A percentile compares a stretch with the other conserved stretches of the same genome.
Conservation (phyloP, 106 monocot species). For the Iris macrosiphon region DNA sequence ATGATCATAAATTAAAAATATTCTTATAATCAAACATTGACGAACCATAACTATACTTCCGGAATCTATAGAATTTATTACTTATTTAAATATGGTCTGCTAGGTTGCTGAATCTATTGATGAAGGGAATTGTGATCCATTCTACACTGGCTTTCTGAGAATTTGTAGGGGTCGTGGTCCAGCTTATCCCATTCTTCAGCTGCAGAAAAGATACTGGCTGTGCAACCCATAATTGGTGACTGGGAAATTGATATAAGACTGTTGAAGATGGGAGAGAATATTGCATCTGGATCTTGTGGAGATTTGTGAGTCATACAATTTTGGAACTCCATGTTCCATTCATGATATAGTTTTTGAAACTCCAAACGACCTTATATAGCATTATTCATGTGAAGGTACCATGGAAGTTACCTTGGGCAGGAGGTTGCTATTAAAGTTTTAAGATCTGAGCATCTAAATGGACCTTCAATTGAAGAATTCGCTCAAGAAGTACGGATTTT, state of each 20-base stretch:
- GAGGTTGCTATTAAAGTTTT: slow-evolving; percentile 92
- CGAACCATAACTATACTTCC: no score
- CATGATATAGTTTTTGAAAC: background rate
- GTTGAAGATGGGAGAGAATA: slow-evolving; percentile 49
- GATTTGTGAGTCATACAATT: slow-evolving; percentile 35
- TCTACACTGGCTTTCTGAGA: slow-evolving; percentile 6
- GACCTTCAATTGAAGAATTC: slow-evolving; percentile 49
- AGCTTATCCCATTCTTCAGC: slow-evolving; percentile 25
- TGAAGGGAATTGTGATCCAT: background rate
- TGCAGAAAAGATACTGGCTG: slow-evolving; percentile 14
- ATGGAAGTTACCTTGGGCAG: slow-evolving; percentile 61
- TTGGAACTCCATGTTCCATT: background rate
- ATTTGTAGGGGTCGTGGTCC: slow-evolving; percentile 49
- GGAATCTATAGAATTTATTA: no score
- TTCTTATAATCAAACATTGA: no score
- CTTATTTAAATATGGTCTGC: slow-evolving; percentile 1
- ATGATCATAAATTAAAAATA: no score
- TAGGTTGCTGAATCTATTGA: slow-evolving; percentile 6
- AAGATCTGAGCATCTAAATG: slow-evolving; percentile 61
- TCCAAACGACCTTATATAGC: background rate
- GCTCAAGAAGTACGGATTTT: slow-evolving; percentile 73
- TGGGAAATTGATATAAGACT: slow-evolving; percentile 62
- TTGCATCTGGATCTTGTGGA: slow-evolving; percentile 65
- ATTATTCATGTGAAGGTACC: slow-evolving; percentile 46
- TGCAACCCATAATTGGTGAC: slow-evolving; percentile 39